Percentiles rank a stretch among this genome's conserved stretches.
Evolutionary conservation across 148 eudicot species (phyloP).

Genomic region (Chenopodium suecicum): DNA sequence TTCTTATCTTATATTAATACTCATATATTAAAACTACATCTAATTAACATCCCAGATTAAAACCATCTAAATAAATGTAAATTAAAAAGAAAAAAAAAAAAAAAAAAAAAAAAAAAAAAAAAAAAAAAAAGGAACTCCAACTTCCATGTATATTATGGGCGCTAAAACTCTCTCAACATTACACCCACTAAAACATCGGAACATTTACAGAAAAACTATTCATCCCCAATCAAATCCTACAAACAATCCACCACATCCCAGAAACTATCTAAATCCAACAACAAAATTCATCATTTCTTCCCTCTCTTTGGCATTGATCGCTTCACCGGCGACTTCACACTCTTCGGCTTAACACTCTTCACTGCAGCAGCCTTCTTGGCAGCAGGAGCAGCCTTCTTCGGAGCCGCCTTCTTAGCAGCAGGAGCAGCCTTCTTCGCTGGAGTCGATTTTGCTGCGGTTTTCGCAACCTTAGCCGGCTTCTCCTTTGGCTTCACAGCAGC

Average conservation of each 20-base stretch:
- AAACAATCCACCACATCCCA: slow-evolving; percentile 2
- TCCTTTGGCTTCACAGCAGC: slow-evolving; percentile 35
- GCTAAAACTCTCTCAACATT: slow-evolving; percentile 23
- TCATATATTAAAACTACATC: slow-evolving; percentile 16
- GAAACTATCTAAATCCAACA: slow-evolving; percentile 3
- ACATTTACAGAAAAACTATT: slow-evolving; percentile 23
- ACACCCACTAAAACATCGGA: slow-evolving; percentile 25
- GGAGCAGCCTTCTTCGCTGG: slow-evolving; percentile 51
- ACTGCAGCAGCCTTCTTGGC: slow-evolving; percentile 33
- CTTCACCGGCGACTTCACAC: slow-evolving; percentile 31
- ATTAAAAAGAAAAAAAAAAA: neutral
- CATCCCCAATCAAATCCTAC: slow-evolving; percentile 4
- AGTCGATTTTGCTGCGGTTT: slow-evolving; percentile 40
- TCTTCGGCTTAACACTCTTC: slow-evolving; percentile 37
- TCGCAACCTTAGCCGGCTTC: slow-evolving; percentile 55
- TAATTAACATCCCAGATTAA: neutral
- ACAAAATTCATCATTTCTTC: slow-evolving; percentile 25
- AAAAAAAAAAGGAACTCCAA: neutral
- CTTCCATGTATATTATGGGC: slow-evolving; percentile 23
- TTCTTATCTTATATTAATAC: slow-evolving; percentile 19
- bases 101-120: neutral
- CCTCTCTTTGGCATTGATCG: slow-evolving; percentile 36
- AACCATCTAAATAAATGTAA: neutral
- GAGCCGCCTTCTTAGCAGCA: slow-evolving; percentile 12
- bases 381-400: slow-evolving; percentile 22